Evolutionary conservation across 768 basidiomycete genomes (phyloP), one percentile per base, ranked within the genome.

Genomic region (Boletus patriciae): DNA sequence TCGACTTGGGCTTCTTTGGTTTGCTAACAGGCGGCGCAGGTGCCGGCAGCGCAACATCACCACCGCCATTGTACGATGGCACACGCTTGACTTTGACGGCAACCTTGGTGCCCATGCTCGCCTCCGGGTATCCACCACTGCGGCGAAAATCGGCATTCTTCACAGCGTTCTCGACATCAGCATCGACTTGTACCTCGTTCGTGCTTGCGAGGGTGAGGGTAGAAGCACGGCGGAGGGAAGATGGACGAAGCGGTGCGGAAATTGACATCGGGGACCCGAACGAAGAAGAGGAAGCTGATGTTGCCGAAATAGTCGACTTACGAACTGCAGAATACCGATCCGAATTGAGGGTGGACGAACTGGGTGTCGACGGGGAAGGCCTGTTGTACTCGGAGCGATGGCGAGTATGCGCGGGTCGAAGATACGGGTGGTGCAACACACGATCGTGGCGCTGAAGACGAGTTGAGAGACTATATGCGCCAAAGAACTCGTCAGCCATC

Each of bases 361-460:
- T 86, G 1, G 86, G 82, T 0, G 84, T 85, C 4, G 85, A 85
- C 1, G 84, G 68, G 54, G 73, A 66, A 59, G 47, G 44, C 31
- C 27, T 63, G 29, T 58, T 62, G 42, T 72, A 45, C 13, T 65
- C 68, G 3, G 65, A 65, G 3, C 59, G 69, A 43, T 53, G 58
- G n/a, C 59, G 63, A 46, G 55, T 29, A 16, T 70, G 66, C 2
- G 79, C 60, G 1, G 74, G 67, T 42, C 74, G 77, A 29, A 68
- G 78, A 71, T 88, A 87, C 3, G 85, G 84, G 64, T 86, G 85
- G 66, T 82, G 85, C 62, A 85, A 77, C 46, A 76, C 72, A 60
- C 79, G 83, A 57, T 85, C 87, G 50, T 83, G 77, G 62, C 78
- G 82, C 67, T 89, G 87, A 46, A 90, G 79, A 54, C 86, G 83